These are phyloP conservation scores for Ulota crispa DNA, from an alignment of 225 moss, liverwort and hornwort species.

Conservation along the genomic window DNA sequence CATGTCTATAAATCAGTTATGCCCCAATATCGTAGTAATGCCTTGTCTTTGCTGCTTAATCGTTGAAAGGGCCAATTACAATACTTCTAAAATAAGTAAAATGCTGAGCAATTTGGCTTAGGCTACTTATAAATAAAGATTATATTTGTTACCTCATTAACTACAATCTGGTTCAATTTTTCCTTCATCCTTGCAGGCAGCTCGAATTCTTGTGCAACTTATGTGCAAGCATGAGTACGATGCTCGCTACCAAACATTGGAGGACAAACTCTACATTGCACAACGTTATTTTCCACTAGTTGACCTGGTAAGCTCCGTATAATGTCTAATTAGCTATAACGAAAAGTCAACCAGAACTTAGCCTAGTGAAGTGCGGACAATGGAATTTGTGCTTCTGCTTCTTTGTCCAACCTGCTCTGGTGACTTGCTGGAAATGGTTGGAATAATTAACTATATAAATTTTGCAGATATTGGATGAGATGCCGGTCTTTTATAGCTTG, in stretches of 20 bases:
- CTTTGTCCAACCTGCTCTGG: not conserved
- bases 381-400: conserved; percentile 1
- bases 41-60: not conserved
- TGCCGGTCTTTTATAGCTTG: conserved; percentile 90
- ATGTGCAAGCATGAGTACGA: conserved; percentile 98
- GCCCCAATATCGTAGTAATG: not conserved
- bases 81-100: not conserved
- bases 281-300: conserved; percentile 94
- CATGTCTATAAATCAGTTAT: not conserved
- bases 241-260: conserved; percentile 85
- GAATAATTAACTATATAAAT: conserved; percentile 17
- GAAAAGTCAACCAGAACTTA: not conserved
- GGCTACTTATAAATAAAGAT: not conserved
- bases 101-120: not conserved
- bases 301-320: conserved; percentile 64
- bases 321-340: not conserved
- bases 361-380: not conserved
- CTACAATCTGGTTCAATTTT: conserved; percentile 9
- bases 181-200: conserved; percentile 53
- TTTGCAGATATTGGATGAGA: conserved; percentile 87
- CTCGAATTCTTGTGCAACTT: conserved; percentile 84
- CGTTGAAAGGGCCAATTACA: not conserved
- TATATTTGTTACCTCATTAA: not conserved
- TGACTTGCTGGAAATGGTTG: conserved; percentile 8
- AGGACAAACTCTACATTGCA: conserved; percentile 94